Percentiles rank a stretch among this genome's conserved stretches.
Conservation (phyloP, 176 grass and related monocot species). For the Triticum turgidum region DNA sequence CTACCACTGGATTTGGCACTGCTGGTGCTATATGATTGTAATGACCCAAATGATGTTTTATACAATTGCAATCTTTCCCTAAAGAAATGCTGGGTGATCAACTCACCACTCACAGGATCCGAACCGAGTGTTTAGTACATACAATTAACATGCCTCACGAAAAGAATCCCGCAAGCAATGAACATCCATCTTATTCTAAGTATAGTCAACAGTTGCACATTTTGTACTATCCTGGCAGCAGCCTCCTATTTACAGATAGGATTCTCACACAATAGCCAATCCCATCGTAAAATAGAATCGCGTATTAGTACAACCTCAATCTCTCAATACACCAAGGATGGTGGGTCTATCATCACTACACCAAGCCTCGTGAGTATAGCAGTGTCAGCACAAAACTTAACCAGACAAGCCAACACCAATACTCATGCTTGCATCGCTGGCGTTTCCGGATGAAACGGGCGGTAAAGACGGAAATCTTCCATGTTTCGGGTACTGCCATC, state of each 20-base stretch:
- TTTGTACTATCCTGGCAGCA: not conserved
- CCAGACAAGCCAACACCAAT: not conserved
- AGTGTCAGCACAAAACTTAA: not conserved
- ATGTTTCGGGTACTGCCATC: not conserved
- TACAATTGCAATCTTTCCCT: too few species aligned
- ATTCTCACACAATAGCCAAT: not conserved
- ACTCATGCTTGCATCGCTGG: not conserved
- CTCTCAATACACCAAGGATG: slow-evolving; percentile 2
- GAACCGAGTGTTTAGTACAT: not conserved
- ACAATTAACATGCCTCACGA: not conserved
- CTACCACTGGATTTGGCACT: too few species aligned
- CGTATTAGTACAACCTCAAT: not conserved
- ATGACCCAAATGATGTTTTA: too few species aligned
- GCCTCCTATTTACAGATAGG: slow-evolving; percentile 35
- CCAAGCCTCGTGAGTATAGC: not conserved
- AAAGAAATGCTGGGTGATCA: too few species aligned
- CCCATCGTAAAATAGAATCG: not conserved
- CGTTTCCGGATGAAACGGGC: not conserved
- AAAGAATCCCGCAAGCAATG: not conserved
- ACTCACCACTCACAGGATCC: too few species aligned
- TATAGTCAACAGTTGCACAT: slow-evolving; percentile 1
- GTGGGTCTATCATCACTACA: slow-evolving; percentile 3
- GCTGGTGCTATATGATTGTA: too few species aligned
- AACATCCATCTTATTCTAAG: slow-evolving; percentile 12
- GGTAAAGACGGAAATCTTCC: not conserved